Percentiles rank a stretch among this genome's conserved stretches.
Evolutionary conservation across 2,329 filamentous ascomycete genomes (phyloP).

Genomic region (Arthroderma uncinatum): DNA sequence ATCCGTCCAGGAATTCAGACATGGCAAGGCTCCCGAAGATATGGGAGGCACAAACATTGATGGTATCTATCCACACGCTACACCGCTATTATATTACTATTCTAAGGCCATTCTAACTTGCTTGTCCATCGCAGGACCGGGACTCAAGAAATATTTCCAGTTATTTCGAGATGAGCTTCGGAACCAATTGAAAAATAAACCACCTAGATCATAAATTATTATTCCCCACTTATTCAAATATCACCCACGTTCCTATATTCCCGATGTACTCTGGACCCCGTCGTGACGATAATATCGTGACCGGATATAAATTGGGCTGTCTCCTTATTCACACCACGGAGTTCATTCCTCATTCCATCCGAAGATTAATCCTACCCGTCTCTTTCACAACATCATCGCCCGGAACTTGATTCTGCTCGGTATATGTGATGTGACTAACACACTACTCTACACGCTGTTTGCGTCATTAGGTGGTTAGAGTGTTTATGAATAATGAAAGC

Average conservation of each 20-base stretch:
- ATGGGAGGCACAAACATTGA: constrained; percentile 35
- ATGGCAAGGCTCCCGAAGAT: constrained; percentile 34
- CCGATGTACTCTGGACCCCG: background rate
- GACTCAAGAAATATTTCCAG: constrained; percentile 20
- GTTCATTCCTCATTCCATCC: background rate
- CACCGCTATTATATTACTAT: too few species aligned
- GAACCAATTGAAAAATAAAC: constrained; percentile 19
- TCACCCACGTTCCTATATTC: background rate
- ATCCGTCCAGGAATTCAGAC: constrained; percentile 30
- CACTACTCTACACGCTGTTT: background rate
- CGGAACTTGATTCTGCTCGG: background rate
- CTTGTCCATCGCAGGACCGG: constrained; percentile 8
- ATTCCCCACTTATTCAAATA: background rate
- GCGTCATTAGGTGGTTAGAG: background rate
- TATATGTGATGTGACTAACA: background rate
- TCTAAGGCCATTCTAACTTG: background rate
- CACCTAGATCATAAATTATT: constrained; percentile 1
- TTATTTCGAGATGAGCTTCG: constrained; percentile 24
- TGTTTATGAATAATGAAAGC: background rate
- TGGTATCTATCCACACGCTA: constrained; percentile 7
- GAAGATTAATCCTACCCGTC: background rate
- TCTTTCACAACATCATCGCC: too few species aligned
- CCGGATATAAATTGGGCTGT: background rate
- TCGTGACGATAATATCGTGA: background rate
- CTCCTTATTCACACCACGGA: background rate